phyloP scores from a whole-genome alignment of 139 green algal species.

The Picochlorum sp. region DNA sequence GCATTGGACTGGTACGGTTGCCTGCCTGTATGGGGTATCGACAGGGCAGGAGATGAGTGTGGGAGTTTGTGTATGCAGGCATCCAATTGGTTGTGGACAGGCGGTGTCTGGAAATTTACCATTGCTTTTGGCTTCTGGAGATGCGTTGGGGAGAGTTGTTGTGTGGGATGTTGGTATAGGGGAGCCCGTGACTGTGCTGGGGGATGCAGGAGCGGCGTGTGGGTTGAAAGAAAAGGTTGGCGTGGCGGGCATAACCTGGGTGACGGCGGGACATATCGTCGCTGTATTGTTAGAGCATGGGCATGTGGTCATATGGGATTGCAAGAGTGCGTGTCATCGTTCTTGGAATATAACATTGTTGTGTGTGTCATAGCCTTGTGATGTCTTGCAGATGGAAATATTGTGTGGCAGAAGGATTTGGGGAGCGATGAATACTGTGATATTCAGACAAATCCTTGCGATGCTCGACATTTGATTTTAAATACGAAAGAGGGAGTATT shows the following conservation, averaged over 20 bases:
- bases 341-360: too few species aligned
- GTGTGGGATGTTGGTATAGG: constrained; percentile 62
- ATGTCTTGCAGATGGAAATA: constrained; percentile 13
- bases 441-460: constrained; percentile 48
- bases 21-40: neutral
- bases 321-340: constrained; percentile 2
- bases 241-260: constrained; percentile 52
- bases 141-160: constrained; percentile 55
- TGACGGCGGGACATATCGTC: constrained; percentile 42
- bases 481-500: constrained; percentile 44
- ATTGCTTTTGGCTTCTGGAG: constrained; percentile 62
- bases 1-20: constrained; percentile 50
- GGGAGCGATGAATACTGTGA: constrained; percentile 31
- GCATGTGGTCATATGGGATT: constrained; percentile 71
- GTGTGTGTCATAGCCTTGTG: too few species aligned
- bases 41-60: neutral
- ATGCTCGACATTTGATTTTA: constrained; percentile 49
- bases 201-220: constrained; percentile 28
- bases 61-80: neutral
- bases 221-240: constrained; percentile 1
- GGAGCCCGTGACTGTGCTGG: constrained; percentile 30
- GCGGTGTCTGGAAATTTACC: neutral
- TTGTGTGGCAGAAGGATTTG: constrained; percentile 43
- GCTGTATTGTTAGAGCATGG: constrained; percentile 53
- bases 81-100: constrained; percentile 4